Evolutionary conservation across 1,139 yeast species (phyloP).

Genomic region (Diutina sp.): DNA sequence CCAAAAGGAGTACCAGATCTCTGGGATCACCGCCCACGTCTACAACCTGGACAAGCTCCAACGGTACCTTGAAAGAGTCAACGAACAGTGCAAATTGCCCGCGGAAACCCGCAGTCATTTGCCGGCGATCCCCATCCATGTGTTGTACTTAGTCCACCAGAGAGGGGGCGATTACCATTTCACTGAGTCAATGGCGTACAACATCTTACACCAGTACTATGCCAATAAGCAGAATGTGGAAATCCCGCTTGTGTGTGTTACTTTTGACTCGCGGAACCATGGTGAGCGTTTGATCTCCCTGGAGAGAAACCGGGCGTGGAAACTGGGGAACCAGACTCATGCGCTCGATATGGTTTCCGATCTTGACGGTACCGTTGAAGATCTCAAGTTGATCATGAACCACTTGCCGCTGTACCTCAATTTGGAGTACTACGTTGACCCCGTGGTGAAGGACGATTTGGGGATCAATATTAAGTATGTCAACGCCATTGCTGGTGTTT

Average conservation of each 20-base stretch:
- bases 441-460: constrained; percentile 6
- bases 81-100: constrained; percentile 7
- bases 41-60: constrained; percentile 19
- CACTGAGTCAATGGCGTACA: constrained; percentile 21
- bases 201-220: constrained; percentile 16
- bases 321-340: constrained; percentile 33
- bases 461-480: constrained; percentile 13
- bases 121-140: constrained; percentile 20
- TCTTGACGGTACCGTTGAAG: constrained; percentile 39
- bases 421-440: constrained; percentile 15
- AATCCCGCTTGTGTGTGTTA: constrained; percentile 30
- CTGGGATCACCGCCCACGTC: constrained; percentile 21
- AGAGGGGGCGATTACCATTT: constrained; percentile 16
- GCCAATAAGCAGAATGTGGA: constrained; percentile 8
- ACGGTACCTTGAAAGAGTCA: constrained; percentile 11
- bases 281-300: constrained; percentile 33
- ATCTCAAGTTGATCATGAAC: constrained; percentile 33
- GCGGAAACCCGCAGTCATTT: constrained; percentile 4
- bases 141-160: constrained; percentile 28
- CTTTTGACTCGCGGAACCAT: constrained; percentile 52
- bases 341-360: constrained; percentile 40
- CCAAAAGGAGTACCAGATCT: constrained; percentile 14
- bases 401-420: constrained; percentile 33
- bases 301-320: constrained; percentile 30
- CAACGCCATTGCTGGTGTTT: constrained; percentile 38